Conservation (phyloP, 495 filamentous ascomycete genomes). For the Copromyces sp. region DNA sequence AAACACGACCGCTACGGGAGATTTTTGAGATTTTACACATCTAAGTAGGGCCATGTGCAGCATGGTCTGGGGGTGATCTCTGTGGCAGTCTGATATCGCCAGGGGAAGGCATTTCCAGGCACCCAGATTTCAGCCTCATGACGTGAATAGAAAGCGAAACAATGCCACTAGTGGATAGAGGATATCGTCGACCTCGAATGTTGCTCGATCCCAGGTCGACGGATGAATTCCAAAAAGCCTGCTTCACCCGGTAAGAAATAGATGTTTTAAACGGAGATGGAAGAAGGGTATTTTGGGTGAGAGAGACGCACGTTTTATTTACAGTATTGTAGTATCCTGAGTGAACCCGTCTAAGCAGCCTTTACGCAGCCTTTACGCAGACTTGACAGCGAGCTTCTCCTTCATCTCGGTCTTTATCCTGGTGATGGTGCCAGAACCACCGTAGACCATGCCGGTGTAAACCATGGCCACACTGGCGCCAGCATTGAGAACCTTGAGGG, state of each 20-base stretch:
- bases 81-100: background rate
- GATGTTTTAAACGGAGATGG: background rate
- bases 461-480: conserved; percentile 84
- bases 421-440: conserved; percentile 74
- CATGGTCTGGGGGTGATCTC: background rate
- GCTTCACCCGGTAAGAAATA: background rate
- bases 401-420: conserved; percentile 82
- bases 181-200: background rate
- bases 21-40: background rate
- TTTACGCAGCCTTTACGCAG: background rate
- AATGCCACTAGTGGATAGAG: background rate
- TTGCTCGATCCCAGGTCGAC: background rate
- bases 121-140: background rate
- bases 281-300: background rate
- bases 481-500: conserved; percentile 64
- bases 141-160: background rate
- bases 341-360: background rate
- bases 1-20: background rate
- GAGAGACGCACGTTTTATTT: background rate
- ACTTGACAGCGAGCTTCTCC: conserved; percentile 25
- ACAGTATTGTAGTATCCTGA: background rate
- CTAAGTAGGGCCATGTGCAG: background rate
- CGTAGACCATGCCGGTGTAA: conserved; percentile 72
- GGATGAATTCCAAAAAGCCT: background rate
- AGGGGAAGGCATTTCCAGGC: background rate